Evolutionary conservation across 208 protist species (phyloP).

Genomic region (Wallacemonas rigidus): DNA sequence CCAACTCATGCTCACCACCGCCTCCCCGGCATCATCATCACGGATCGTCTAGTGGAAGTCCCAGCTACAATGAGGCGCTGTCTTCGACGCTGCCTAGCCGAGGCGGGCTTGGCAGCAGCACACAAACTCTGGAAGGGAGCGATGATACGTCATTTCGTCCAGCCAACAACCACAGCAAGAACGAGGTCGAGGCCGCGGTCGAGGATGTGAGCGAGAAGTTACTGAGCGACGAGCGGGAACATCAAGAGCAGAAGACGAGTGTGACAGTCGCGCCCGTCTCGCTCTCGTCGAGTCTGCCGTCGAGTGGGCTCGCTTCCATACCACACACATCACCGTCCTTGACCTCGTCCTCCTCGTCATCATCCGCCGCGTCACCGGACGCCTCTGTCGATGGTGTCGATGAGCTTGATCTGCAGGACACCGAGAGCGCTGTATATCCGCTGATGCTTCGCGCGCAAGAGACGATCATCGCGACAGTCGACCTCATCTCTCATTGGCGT

Average conservation of each 20-base stretch:
- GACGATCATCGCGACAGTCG: conserved; percentile 1
- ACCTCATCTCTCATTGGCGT: conserved; percentile 1
- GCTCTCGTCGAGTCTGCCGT: neutral
- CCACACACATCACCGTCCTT: neutral
- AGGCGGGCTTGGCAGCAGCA: neutral
- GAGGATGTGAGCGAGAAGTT: too few relatives aligned
- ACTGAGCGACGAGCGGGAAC: too few relatives aligned
- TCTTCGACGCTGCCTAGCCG: neutral
- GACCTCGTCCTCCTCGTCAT: neutral
- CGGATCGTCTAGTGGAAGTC: neutral
- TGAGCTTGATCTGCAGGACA: neutral
- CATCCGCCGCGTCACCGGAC: neutral
- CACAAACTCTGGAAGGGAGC: neutral
- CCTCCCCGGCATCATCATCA: neutral
- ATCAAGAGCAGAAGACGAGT: neutral
- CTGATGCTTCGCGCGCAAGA: conserved; percentile 9
- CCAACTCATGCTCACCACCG: too few relatives aligned
- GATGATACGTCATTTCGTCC: neutral
- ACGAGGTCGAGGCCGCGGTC: neutral
- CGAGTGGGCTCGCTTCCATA: neutral
- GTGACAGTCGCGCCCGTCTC: neutral
- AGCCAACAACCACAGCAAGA: neutral
- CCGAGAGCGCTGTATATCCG: neutral
- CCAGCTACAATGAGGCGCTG: neutral
- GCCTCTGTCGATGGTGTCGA: neutral